Conservation (phyloP, 2,329 filamentous ascomycete species). For the Colletotrichum sp. region DNA sequence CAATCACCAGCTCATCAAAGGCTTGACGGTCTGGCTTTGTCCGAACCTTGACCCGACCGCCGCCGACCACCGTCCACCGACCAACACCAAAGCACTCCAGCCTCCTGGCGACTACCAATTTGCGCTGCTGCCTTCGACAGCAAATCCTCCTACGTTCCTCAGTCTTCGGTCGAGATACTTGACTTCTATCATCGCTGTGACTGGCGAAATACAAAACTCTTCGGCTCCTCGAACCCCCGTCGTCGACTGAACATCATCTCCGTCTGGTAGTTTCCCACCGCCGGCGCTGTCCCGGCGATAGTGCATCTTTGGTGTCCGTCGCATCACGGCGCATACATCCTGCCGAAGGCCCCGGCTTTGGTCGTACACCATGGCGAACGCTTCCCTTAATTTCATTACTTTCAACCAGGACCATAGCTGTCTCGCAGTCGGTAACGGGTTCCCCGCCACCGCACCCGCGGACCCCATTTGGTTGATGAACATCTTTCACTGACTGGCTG, state of each 20-base stretch:
- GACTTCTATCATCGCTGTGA: background rate
- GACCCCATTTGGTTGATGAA: background rate
- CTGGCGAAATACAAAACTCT: background rate
- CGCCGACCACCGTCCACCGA: background rate
- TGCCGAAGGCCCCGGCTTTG: background rate
- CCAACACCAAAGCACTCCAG: background rate
- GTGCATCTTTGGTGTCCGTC: background rate
- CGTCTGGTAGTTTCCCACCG: background rate
- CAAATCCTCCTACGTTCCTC: background rate
- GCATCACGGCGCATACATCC: background rate
- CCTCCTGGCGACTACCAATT: background rate
- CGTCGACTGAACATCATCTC: background rate
- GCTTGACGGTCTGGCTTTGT: background rate
- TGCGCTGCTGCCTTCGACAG: background rate
- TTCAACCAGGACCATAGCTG: conserved; percentile 99
- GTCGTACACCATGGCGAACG: conserved; percentile 60
- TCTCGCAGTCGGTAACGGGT: conserved; percentile 83
- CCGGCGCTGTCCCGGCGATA: conserved; percentile 4
- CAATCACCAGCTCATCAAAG: background rate
- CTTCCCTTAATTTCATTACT: conserved; percentile 94
- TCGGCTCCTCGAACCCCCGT: background rate
- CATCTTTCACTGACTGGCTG: background rate
- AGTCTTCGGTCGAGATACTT: background rate
- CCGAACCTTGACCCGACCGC: background rate
- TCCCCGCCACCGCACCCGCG: background rate